These are phyloP conservation scores for Termitomyces sp. DNA, from an alignment of 768 basidiomycete genomes.

Conservation along the genomic window DNA sequence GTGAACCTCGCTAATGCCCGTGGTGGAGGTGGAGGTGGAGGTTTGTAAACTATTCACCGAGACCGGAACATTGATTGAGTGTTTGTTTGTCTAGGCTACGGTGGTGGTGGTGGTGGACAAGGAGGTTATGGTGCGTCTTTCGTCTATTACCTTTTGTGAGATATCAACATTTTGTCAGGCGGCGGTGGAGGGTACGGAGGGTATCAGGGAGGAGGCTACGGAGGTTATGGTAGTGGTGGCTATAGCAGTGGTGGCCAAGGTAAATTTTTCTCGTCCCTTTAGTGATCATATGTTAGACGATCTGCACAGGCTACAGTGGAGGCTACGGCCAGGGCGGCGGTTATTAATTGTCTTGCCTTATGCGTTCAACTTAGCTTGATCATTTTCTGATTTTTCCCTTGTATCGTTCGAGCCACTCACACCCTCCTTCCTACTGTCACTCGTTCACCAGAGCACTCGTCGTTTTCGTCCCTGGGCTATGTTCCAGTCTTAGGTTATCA, in stretches of 20 bases:
- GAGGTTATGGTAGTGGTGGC: conserved; percentile 5
- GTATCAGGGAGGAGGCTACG: neutral
- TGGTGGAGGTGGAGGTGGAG: conserved; percentile 47
- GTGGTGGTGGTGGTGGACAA: conserved; percentile 17
- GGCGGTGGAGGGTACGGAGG: conserved; percentile 1
- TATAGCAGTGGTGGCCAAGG: conserved; percentile 16
- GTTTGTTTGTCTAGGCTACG: conserved; percentile 10
- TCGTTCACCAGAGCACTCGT: conserved; percentile 36
- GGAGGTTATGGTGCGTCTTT: conserved; percentile 11
- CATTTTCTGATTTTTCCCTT: conserved; percentile 8
- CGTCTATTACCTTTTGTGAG: neutral
- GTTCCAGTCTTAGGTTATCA: conserved; percentile 31
- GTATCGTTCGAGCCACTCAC: conserved; percentile 26
- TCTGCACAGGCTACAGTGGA: conserved; percentile 1
- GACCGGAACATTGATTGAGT: neutral
- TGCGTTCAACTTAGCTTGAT: conserved; percentile 1
- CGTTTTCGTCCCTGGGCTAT: conserved; percentile 32
- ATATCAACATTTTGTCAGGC: neutral
- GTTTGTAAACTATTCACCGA: conserved; percentile 13
- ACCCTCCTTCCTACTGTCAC: conserved; percentile 30
- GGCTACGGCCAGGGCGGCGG: conserved; percentile 21
- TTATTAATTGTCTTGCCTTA: conserved; percentile 19
- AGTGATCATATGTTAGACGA: neutral
- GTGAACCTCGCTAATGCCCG: conserved; percentile 81
- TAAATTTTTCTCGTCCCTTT: neutral